phyloP scores from a whole-genome alignment of 257 asterid species.

The Ajuga chamaepitys region DNA sequence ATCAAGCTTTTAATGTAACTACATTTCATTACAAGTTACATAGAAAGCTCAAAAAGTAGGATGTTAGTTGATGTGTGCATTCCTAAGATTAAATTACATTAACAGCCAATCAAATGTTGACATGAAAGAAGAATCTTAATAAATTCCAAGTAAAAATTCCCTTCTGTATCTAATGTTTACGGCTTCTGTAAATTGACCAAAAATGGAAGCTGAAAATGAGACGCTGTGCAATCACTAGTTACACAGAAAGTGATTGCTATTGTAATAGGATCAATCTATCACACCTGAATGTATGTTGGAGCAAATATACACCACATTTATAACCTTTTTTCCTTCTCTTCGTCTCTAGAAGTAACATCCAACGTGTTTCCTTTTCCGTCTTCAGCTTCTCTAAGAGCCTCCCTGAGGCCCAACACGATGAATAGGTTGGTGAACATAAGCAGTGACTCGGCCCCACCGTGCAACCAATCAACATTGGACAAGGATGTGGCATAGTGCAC shows the following conservation, averaged over 20 bases:
- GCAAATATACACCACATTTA: not conserved
- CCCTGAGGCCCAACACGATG: slow-evolving; percentile 81
- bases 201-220: not conserved
- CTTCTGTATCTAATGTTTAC: too few relatives aligned
- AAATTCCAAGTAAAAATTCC: too few relatives aligned
- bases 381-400: slow-evolving; percentile 48
- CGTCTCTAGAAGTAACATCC: slow-evolving; percentile 16
- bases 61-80: not conserved
- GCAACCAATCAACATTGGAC: slow-evolving; percentile 95
- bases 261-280: not conserved
- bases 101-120: not conserved
- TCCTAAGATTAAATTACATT: not conserved
- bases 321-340: slow-evolving; percentile 44
- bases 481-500: slow-evolving; percentile 86
- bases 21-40: not conserved
- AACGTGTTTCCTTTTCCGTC: slow-evolving; percentile 29
- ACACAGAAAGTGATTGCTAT: not conserved
- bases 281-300: not conserved
- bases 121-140: not conserved
- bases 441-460: slow-evolving; percentile 94
- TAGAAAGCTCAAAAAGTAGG: not conserved
- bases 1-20: not conserved
- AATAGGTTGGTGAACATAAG: slow-evolving; percentile 88
- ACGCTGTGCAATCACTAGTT: not conserved
- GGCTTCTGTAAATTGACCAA: too few relatives aligned